Conservation (phyloP, 202 grass and related monocot species). For the Saccharum hybrid region DNA sequence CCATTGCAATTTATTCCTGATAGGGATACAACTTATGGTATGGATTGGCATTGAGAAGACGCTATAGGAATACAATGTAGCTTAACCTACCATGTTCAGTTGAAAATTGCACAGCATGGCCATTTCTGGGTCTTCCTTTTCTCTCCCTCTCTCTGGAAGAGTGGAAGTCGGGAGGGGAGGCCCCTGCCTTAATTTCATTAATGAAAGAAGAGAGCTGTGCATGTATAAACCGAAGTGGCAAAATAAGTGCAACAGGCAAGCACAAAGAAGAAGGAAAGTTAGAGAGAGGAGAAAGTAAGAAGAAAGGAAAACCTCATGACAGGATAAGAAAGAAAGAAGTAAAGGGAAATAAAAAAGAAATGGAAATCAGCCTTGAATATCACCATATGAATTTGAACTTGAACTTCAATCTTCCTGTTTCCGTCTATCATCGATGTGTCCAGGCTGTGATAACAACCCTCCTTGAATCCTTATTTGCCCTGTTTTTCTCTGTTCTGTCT, state of each 20-base stretch:
- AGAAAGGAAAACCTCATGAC: not conserved
- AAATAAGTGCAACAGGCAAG: slow-evolving; percentile 3
- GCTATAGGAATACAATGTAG: not conserved
- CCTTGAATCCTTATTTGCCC: not conserved
- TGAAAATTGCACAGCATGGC: not conserved
- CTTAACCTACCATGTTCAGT: slow-evolving; percentile 6
- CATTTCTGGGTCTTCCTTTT: not conserved
- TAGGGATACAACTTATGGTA: not conserved
- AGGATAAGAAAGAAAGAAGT: not conserved
- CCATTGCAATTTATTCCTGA: not conserved
- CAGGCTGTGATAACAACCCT: not conserved
- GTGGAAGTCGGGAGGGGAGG: not conserved
- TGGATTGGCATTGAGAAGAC: not conserved
- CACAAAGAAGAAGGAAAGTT: not conserved
- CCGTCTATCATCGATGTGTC: not conserved
- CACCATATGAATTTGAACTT: not conserved
- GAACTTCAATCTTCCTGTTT: not conserved
- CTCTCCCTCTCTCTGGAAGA: no score
- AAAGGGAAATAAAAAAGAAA: not conserved
- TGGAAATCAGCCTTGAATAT: not conserved
- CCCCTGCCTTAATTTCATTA: not conserved
- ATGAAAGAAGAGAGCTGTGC: not conserved
- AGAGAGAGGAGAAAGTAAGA: not conserved
- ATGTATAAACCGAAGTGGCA: not conserved
- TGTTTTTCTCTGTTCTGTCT: not conserved